These are phyloP conservation scores for Xylaria grammica DNA, from an alignment of 495 filamentous ascomycete species.

Conservation along the genomic window DNA sequence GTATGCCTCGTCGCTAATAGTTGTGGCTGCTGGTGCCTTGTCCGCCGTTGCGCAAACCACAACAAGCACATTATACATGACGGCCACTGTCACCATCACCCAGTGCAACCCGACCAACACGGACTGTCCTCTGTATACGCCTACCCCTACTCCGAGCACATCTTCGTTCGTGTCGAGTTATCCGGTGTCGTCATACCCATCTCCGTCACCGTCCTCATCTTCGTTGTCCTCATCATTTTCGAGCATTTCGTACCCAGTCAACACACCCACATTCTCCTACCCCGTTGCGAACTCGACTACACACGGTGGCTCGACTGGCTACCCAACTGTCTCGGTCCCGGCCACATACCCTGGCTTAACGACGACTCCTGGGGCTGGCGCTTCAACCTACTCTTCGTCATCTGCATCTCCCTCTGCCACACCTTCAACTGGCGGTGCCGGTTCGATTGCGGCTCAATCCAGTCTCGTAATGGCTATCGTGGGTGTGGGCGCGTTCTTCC, in stretches of 20 bases:
- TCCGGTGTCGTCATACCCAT: slow-evolving; percentile 25
- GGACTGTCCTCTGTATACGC: slow-evolving; percentile 47
- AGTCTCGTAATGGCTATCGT: slow-evolving; percentile 49
- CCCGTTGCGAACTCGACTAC: slow-evolving; percentile 45
- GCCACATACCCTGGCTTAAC: slow-evolving; percentile 33
- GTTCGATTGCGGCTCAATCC: slow-evolving; percentile 42
- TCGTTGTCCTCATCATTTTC: slow-evolving; percentile 17
- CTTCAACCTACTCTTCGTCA: slow-evolving; percentile 17
- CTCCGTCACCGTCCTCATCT: slow-evolving; percentile 28
- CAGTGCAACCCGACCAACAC: slow-evolving; percentile 52
- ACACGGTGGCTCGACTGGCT: slow-evolving; percentile 44
- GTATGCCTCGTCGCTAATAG: slow-evolving; percentile 33
- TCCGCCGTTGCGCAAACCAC: slow-evolving; percentile 40
- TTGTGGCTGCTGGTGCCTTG: slow-evolving; percentile 33
- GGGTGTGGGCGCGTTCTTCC: slow-evolving; percentile 47
- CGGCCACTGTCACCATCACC: slow-evolving; percentile 54
- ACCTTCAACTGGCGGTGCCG: slow-evolving; percentile 40
- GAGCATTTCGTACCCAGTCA: slow-evolving; percentile 5
- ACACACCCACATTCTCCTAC: slow-evolving; percentile 32
- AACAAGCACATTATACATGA: slow-evolving; percentile 51
- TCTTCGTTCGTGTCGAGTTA: slow-evolving; percentile 32
- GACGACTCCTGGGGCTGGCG: not conserved
- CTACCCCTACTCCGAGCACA: slow-evolving; percentile 30
- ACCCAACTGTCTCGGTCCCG: slow-evolving; percentile 32
- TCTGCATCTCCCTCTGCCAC: slow-evolving; percentile 26